Evolutionary conservation across 805 yeast species (phyloP).

Genomic region (Kodamaea jinghongensis): DNA sequence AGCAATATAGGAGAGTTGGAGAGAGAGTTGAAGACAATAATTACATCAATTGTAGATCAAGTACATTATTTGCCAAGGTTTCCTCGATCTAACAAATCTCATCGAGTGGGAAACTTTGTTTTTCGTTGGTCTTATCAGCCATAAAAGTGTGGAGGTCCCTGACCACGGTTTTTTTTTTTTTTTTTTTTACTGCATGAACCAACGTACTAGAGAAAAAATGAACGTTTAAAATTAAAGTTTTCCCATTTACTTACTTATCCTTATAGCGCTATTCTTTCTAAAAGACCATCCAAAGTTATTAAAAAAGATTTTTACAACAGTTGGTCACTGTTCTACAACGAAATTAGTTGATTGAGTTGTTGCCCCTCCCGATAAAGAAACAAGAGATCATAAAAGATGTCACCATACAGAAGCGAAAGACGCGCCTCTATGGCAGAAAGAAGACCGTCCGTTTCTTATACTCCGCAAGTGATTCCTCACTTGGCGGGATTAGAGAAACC

Average conservation of each 20-base stretch:
- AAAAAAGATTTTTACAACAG: no score
- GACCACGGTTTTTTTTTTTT: background rate
- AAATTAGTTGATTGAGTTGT: background rate
- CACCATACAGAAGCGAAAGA: constrained; percentile 34
- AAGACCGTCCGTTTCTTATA: constrained; percentile 49
- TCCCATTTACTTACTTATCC: background rate
- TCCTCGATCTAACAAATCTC: no score
- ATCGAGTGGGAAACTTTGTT: no score
- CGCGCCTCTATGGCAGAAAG: constrained; percentile 69
- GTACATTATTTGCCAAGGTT: no score
- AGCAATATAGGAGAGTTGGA: no score
- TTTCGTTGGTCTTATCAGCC: no score
- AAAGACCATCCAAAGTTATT: no score
- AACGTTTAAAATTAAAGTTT: constrained; percentile 3
- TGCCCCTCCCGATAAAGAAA: background rate
- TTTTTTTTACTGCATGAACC: constrained; percentile 1
- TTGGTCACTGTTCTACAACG: no score
- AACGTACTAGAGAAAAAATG: background rate
- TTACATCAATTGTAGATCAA: no score
- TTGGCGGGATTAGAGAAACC: constrained; percentile 80
- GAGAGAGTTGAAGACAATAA: no score
- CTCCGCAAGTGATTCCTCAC: constrained; percentile 57
- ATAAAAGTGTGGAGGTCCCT: constrained; percentile 1
- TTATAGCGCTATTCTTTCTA: no score
- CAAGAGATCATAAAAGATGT: constrained; percentile 1